Base-by-base conservation (phyloP, 2,329 filamentous ascomycete genomes). In the Diaporthe ampelina region DNA sequence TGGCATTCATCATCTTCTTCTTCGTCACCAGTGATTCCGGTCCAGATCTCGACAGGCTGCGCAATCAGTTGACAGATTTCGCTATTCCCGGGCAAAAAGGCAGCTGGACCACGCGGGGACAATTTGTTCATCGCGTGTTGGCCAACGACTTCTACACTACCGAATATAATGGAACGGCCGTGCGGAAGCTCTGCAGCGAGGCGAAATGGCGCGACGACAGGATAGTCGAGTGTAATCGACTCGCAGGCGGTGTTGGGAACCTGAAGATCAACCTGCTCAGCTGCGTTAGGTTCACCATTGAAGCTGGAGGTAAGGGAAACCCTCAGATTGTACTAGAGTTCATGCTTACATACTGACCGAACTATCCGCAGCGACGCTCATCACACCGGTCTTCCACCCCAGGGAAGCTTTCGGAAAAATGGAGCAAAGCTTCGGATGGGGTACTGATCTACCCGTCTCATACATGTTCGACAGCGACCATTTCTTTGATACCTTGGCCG, bases 381-480 rank as follows among this genome's bases (percentile, higher is more conserved):
- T 75, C 13, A 65, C 58, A 10, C 74, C 74, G 3, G 58, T 56
- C 1, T 63, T 75, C 11, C 74, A 75, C 11, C 43, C 67, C 3
- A 69, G 74, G n/a, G 57, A 67, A 32, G 71, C 67, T 1, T 75
- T 75, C 32, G 67, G 59, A 43, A 71, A 26, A 43, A 75, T 75
- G 74, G 65, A 67, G 43, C 29, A 73, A 2, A 75, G 74, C 37
- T 75, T 75, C 50, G 72, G 40, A 37, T 75, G 74, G 74, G 65
- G 71, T 10, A 65, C 40, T 6, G 74, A 73, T 54, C 48, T 71
- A 3, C 65, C 72, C 4, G 24, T 75, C 29, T 70, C 68, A 32
- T 75, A 75, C 52, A 63, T 75, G 56, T 75, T 75, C 45, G 74
- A 75, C 45, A 73, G 57, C 58, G 74, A 75, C 26, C 74, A 75